Evolutionary conservation across 2,329 filamentous ascomycete genomes (phyloP).

Genomic region (Exserohilum rostratum): DNA sequence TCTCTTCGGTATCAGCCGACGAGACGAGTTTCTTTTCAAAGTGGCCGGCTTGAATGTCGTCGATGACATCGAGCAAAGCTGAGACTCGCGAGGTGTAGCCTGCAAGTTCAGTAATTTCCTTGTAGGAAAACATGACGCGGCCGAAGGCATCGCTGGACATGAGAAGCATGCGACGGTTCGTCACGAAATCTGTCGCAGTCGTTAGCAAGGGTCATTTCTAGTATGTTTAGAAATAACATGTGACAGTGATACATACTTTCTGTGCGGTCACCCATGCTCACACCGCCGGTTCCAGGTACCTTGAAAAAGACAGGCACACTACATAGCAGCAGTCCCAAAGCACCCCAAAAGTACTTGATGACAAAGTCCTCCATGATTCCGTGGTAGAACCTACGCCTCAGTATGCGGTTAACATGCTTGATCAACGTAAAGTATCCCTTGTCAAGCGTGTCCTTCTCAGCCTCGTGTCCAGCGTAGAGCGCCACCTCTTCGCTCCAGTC

Average conservation of each 20-base stretch:
- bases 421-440: conserved; percentile 99
- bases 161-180: conserved; percentile 88
- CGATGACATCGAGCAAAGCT: conserved; percentile 88
- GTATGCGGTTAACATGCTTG: conserved; percentile 96
- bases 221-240: neutral
- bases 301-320: conserved; percentile 96
- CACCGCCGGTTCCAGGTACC: conserved; percentile 66
- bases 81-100: conserved; percentile 94
- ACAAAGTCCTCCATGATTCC: conserved; percentile 99
- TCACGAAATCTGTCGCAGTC: conserved; percentile 72
- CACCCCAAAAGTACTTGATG: conserved; percentile 99
- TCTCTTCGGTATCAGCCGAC: conserved; percentile 79
- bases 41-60: conserved; percentile 85
- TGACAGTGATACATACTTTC: conserved; percentile 55
- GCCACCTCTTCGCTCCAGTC: conserved; percentile 96
- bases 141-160: conserved; percentile 75
- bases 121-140: conserved; percentile 59
- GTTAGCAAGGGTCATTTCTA: conserved; percentile 9
- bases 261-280: conserved; percentile 71
- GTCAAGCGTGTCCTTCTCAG: conserved; percentile 94
- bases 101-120: conserved; percentile 93
- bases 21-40: conserved; percentile 98
- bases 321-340: conserved; percentile 87
- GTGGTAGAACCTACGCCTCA: conserved; percentile 89
- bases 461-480: conserved; percentile 87